Evolutionary conservation across 1,284 basidiomycete genomes (phyloP), one percentile per base, ranked within the genome.

Genomic region (Cryptococcus hybrid): DNA sequence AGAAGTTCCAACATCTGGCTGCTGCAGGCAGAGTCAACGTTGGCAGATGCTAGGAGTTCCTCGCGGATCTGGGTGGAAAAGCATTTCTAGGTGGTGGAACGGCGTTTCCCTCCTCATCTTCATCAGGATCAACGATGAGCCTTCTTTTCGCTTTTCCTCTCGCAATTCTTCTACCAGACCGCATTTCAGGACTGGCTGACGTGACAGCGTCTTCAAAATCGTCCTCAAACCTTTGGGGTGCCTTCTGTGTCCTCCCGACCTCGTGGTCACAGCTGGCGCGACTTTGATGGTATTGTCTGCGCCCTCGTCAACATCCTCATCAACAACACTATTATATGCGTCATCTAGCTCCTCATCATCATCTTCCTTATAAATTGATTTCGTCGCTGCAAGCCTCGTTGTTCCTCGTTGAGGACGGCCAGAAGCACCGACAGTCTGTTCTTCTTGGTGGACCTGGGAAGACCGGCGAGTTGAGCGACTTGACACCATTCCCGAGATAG

Each of bases 191-290:
- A 42, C 50, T 51, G 8, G 13, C 47, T 15, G 47, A 35, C 7
- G 7, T n/a, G 7, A 18, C 4, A 47, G 54, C 46, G 55, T 51
- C 9, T 57, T 57, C 69, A 53, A 69, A 71, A 42, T 68, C 69
- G 40, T 70, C 71, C 11, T 64, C 68, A 7, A 56, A 62, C n/a
- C 61, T 60, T 13, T 60, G 52, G 7, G 85, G 82, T 5, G 83
- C 82, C 1, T 82, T 82, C 30, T 74, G 79, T 5, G 78, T 45
- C 12, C 66, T 53, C 12, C 49, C 3, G 64, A 66, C 34, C 65
- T 57, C n/a, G 51, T 48, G 12, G 47, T 50, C 35, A 39, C 18
- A 6, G 3, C 38, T 50, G n/a, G 30, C 51, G 9, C 30, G 18
- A 43, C 55, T 15, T 57, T 57, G 8, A 55, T 56, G 8, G 51